These are phyloP conservation scores for Candida lessepsii DNA, from an alignment of 805 yeast genomes.

Conservation along the genomic window DNA sequence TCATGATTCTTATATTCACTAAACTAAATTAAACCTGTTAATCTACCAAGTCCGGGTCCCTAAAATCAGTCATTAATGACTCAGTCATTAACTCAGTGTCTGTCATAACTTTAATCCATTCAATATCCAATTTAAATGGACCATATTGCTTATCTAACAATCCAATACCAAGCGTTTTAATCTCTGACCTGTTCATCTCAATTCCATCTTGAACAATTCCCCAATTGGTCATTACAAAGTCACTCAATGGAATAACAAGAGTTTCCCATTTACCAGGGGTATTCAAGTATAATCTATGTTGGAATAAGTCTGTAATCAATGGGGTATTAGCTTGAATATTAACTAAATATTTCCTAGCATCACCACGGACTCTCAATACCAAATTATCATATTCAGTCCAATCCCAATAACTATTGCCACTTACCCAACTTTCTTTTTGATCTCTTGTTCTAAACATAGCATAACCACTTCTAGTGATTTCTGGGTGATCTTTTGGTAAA, in stretches of 20 bases:
- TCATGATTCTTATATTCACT: not conserved
- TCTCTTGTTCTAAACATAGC: conserved; percentile 84
- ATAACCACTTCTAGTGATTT: conserved; percentile 66
- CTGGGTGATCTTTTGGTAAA: conserved; percentile 61
- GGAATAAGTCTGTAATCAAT: conserved; percentile 74
- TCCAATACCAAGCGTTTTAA: conserved; percentile 76
- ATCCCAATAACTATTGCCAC: conserved; percentile 60
- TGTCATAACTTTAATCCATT: conserved; percentile 68
- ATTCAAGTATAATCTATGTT: conserved; percentile 72
- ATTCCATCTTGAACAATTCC: conserved; percentile 58
- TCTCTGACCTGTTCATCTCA: conserved; percentile 58
- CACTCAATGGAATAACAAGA: conserved; percentile 71
- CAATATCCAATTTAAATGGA: conserved; percentile 66
- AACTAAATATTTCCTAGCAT: conserved; percentile 69
- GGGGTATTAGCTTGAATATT: conserved; percentile 82
- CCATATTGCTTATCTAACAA: conserved; percentile 77
- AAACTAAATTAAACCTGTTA: not conserved
- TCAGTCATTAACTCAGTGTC: conserved; percentile 38
- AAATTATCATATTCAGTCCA: conserved; percentile 63
- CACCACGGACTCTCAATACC: conserved; percentile 70
- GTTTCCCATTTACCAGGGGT: conserved; percentile 82
- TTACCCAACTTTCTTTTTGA: conserved; percentile 50
- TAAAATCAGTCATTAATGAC: not conserved
- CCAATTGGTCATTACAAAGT: conserved; percentile 79
- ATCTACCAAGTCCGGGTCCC: not conserved